Percentiles rank a stretch among this genome's conserved stretches.
Evolutionary conservation across 768 basidiomycete species (phyloP).

Genomic region (Mycena kentingensis): DNA sequence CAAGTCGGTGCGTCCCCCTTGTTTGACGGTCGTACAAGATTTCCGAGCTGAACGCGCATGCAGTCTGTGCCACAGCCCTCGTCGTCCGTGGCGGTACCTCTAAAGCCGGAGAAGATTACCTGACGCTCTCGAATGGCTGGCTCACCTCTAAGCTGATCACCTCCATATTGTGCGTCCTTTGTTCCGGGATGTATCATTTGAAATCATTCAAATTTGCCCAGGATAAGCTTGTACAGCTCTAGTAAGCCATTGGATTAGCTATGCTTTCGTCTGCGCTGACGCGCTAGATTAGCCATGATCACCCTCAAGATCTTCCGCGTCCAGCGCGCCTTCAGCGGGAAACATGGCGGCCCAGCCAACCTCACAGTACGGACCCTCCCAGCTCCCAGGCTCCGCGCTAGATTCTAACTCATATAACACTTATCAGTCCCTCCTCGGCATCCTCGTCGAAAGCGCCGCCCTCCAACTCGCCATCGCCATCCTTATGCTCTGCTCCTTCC

Average conservation of each 20-base stretch:
- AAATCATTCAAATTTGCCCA: background rate
- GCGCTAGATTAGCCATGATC: conserved; percentile 4
- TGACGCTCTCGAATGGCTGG: conserved; percentile 15
- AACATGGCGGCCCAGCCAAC: no score
- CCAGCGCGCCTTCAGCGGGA: conserved; percentile 3
- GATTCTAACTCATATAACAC: no score
- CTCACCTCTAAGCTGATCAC: conserved; percentile 12
- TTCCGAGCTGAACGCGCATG: background rate
- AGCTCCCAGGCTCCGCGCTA: no score
- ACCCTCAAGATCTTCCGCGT: conserved; percentile 9
- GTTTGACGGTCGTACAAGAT: background rate
- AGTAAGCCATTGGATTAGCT: background rate
- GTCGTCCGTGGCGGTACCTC: conserved; percentile 8
- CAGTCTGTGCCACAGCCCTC: conserved; percentile 12
- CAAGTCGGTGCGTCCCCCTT: conserved; percentile 10
- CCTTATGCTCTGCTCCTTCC: conserved; percentile 13
- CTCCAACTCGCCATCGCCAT: conserved; percentile 15
- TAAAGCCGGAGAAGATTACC: conserved; percentile 9
- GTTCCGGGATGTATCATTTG: background rate
- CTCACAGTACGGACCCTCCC: no score
- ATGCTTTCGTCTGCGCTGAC: background rate
- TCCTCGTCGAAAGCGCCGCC: conserved; percentile 15
- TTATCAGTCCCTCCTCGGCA: conserved; percentile 11
- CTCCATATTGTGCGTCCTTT: conserved; percentile 13
- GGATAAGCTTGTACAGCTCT: conserved; percentile 15